Percentiles rank a stretch among this genome's conserved stretches.
phyloP scores from a whole-genome alignment of 805 yeast genomes.

The Ogataea corticis region DNA sequence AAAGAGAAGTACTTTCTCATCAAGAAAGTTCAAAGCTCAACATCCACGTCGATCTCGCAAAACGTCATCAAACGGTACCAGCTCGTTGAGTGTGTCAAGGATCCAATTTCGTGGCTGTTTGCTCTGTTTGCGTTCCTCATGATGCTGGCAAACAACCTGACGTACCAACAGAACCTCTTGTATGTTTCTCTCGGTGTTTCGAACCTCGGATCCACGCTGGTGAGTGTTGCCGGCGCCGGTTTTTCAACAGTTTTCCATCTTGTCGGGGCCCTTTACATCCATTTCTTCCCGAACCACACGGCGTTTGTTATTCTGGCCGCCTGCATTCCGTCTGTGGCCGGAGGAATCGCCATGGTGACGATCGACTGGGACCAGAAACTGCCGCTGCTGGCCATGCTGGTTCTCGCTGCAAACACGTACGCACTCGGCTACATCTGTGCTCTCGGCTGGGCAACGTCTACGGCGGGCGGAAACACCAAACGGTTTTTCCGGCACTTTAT shows the following conservation, averaged over 20 bases:
- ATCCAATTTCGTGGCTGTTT: slow-evolving; percentile 49
- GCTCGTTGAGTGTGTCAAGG: slow-evolving; percentile 49
- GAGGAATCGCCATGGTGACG: slow-evolving; percentile 46
- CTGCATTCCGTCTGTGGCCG: slow-evolving; percentile 38
- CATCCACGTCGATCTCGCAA: slow-evolving; percentile 43
- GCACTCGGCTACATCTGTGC: slow-evolving; percentile 30
- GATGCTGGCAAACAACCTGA: slow-evolving; percentile 52
- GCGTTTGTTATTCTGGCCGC: slow-evolving; percentile 27
- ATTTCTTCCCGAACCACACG: slow-evolving; percentile 37
- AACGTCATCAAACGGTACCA: slow-evolving; percentile 48
- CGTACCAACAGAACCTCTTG: slow-evolving; percentile 52
- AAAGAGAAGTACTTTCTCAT: slow-evolving; percentile 56
- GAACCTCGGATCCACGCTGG: slow-evolving; percentile 49
- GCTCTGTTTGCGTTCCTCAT: slow-evolving; percentile 42
- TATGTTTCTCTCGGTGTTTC: slow-evolving; percentile 43
- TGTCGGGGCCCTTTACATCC: slow-evolving; percentile 40
- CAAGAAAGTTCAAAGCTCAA: slow-evolving; percentile 40
- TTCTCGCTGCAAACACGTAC: slow-evolving; percentile 45
- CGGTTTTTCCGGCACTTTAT: slow-evolving; percentile 48
- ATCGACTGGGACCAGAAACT: slow-evolving; percentile 45
- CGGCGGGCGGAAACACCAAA: slow-evolving; percentile 52
- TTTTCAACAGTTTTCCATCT: slow-evolving; percentile 37
- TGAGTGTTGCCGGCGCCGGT: slow-evolving; percentile 55
- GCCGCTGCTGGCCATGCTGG: slow-evolving; percentile 48
- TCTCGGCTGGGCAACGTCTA: slow-evolving; percentile 28